A percentile compares a stretch with the other conserved stretches of the same genome.
Evolutionary conservation across 345 rosid species (phyloP).

Genomic region (Linum trigynum): DNA sequence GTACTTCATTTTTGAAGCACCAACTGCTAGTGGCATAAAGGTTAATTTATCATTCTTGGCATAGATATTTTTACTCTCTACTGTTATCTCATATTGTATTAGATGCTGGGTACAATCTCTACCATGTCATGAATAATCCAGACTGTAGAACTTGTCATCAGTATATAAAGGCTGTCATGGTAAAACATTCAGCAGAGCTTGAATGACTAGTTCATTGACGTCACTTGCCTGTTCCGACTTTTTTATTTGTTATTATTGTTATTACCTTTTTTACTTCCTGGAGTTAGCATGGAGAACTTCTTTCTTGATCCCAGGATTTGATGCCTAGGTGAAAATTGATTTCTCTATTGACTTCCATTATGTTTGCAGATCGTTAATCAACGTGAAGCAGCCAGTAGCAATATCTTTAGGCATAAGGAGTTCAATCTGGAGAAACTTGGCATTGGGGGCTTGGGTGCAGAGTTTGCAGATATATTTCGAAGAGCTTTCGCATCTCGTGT

Average conservation of each 20-base stretch:
- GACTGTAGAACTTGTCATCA: no score
- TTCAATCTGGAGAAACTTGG: slow-evolving; percentile 92
- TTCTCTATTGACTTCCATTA: slow-evolving; percentile 13
- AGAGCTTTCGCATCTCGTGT: slow-evolving; percentile 99
- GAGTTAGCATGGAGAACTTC: no score
- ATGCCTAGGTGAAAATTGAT: background rate
- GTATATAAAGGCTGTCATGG: no score
- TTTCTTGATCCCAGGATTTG: background rate
- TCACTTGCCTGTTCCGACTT: no score
- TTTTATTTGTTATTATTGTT: no score
- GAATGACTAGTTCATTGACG: no score
- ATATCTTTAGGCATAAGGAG: slow-evolving; percentile 84
- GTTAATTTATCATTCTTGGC: slow-evolving; percentile 25
- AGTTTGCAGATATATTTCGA: slow-evolving; percentile 96
- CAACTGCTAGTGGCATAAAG: slow-evolving; percentile 87
- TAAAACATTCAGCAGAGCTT: no score
- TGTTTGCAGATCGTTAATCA: slow-evolving; percentile 73
- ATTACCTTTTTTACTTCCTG: no score
- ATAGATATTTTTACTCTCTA: slow-evolving; percentile 1
- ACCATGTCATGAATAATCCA: no score
- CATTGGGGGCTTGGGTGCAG: slow-evolving; percentile 97
- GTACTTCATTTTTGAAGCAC: slow-evolving; percentile 80
- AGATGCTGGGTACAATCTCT: no score
- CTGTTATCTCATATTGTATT: background rate
- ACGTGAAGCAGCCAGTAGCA: slow-evolving; percentile 97